Evolutionary conservation across 1,284 basidiomycete genomes (phyloP), one percentile per base, ranked within the genome.

Genomic region (Cryptococcus jaspeensis): DNA sequence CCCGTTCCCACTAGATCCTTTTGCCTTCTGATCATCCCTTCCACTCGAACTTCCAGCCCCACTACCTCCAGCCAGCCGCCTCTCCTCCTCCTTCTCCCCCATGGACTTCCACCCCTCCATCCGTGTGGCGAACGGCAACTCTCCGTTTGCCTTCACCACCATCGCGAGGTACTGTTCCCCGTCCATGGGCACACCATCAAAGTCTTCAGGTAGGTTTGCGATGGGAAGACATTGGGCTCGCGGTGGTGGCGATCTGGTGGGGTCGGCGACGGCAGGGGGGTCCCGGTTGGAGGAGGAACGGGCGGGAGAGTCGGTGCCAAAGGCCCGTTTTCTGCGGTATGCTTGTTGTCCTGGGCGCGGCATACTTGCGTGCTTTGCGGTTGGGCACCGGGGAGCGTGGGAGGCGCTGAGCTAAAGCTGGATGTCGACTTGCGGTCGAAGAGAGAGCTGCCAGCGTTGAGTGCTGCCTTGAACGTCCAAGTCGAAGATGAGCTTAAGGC

Each of bases 81-180:
- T 32, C 9, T 47, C 45, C 20, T 18, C 12, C 25, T 47, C 23
- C 23, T 5, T 47, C 45, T 47, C 45, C 15, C n/a, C 45, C 23
- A n/a, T 32, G 20, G 35, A 20, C 20, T 22, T 25, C 48, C 48
- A 50, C 18, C 48, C 48, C 36, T 48, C 46, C 18, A 67, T 65
- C 12, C 62, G 59, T 16, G 61, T 72, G 23, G 60, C 63, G 55
- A 66, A 72, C 0, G 72, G 72, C 16, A 70, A 54, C 4, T 57
- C 36, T 3, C 53, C 47, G 50, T 65, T 65, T 18, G 60, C 62
- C 36, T 62, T 59, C 23, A 66, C 62, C 12, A 65, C 67, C 47
- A 75, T 57, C 2, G 73, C 71, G 2, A 75, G 60, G 45, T 67
- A 75, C 36, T 69, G 65, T 22, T 69, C 66, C 36, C 73, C 73